Conservation (phyloP, 202 grass and related monocot genomes). For the Carex sylvatica region DNA sequence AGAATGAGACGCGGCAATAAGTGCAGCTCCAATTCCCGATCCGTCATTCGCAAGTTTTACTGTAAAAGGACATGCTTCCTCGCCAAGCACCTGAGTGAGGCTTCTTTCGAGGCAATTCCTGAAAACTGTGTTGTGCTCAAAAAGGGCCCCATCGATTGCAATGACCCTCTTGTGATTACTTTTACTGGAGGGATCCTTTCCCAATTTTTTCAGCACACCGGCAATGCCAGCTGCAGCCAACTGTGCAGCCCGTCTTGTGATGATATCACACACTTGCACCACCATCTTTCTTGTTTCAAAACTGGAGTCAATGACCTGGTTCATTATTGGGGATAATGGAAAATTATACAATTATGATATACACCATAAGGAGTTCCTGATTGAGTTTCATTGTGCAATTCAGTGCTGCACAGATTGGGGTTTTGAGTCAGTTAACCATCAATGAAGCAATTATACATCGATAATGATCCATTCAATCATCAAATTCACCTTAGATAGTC, state of each 20-base stretch:
- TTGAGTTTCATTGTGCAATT: neutral
- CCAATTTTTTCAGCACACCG: constrained; percentile 69
- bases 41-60: constrained; percentile 64
- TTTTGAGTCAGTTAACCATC: neutral
- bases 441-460: neutral
- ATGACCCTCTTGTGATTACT: constrained; percentile 42
- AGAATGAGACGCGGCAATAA: constrained; percentile 81
- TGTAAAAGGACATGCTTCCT: constrained; percentile 20
- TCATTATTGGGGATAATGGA: neutral
- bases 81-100: constrained; percentile 51
- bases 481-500: neutral
- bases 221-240: constrained; percentile 75
- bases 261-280: constrained; percentile 49
- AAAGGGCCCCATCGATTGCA: constrained; percentile 59
- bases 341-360: neutral
- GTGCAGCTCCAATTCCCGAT: constrained; percentile 66
- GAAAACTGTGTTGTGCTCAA: constrained; percentile 66
- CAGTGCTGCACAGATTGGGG: neutral
- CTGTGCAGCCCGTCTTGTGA: constrained; percentile 52
- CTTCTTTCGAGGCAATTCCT: constrained; percentile 45
- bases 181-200: constrained; percentile 27
- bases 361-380: neutral
- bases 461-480: neutral
- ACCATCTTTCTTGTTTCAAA: constrained; percentile 58
- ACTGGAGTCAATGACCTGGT: constrained; percentile 45